Evolutionary conservation across 2,329 filamentous ascomycete species (phyloP).

Genomic region (Hypoxylon sp.): DNA sequence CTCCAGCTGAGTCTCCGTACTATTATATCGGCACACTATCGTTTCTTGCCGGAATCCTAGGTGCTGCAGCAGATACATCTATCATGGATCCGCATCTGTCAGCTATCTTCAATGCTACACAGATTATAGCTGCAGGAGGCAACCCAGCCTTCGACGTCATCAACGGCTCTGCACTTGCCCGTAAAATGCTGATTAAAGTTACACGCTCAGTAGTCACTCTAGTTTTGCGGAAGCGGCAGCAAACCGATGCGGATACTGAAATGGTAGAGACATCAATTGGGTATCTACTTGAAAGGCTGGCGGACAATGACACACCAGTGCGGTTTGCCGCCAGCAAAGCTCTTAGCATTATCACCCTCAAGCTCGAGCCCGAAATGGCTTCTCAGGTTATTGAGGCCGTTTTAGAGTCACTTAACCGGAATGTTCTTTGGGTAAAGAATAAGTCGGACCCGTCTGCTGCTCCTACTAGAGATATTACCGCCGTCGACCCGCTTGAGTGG

Average conservation of each 20-base stretch:
- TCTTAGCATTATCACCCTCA: slow-evolving; percentile 87
- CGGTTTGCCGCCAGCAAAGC: slow-evolving; percentile 93
- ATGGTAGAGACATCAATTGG: slow-evolving; percentile 86
- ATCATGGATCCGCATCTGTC: slow-evolving; percentile 79
- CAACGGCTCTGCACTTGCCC: slow-evolving; percentile 80
- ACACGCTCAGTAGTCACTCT: slow-evolving; percentile 80
- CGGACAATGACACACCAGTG: slow-evolving; percentile 92
- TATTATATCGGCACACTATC: slow-evolving; percentile 83
- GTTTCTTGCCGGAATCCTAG: slow-evolving; percentile 82
- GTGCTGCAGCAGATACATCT: slow-evolving; percentile 78
- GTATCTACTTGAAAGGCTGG: slow-evolving; percentile 81
- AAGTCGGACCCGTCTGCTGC: slow-evolving; percentile 54
- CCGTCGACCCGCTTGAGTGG: slow-evolving; percentile 88
- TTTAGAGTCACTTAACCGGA: slow-evolving; percentile 75
- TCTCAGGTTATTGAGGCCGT: slow-evolving; percentile 90
- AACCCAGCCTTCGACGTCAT: slow-evolving; percentile 68
- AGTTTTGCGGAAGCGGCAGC: slow-evolving; percentile 68
- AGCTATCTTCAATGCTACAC: slow-evolving; percentile 75
- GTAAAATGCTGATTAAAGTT: slow-evolving; percentile 89
- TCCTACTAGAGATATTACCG: slow-evolving; percentile 73
- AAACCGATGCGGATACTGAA: slow-evolving; percentile 62
- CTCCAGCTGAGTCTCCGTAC: slow-evolving; percentile 71
- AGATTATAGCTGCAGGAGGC: slow-evolving; percentile 69
- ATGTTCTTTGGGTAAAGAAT: slow-evolving; percentile 68
- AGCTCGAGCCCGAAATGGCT: slow-evolving; percentile 84